phyloP scores from a whole-genome alignment of 2,329 filamentous ascomycete species.

The Xylaria sp. region DNA sequence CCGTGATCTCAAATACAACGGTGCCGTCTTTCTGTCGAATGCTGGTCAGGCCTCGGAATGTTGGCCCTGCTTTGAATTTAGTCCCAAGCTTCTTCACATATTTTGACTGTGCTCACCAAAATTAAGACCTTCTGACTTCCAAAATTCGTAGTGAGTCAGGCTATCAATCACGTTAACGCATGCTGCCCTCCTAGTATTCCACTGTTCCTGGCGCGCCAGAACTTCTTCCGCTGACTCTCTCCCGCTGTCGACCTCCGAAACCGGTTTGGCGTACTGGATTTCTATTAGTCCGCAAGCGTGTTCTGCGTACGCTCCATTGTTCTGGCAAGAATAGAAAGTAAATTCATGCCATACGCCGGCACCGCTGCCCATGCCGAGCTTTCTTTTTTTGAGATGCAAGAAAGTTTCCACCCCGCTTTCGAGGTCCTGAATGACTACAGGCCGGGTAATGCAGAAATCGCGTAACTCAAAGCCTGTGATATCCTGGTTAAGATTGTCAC shows the following conservation, averaged over 20 bases:
- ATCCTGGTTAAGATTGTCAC: constrained; percentile 15
- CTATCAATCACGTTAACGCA: constrained; percentile 9
- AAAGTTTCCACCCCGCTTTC: constrained; percentile 10
- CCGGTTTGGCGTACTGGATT: constrained; percentile 12
- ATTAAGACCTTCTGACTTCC: constrained; percentile 17
- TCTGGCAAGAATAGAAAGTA: constrained; percentile 18
- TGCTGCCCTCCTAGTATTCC: constrained; percentile 4
- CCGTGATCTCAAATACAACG: constrained; percentile 14
- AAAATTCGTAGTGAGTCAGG: constrained; percentile 13
- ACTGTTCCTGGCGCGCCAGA: constrained; percentile 12
- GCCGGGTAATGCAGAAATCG: constrained; percentile 23
- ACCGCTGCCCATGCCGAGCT: constrained; percentile 22
- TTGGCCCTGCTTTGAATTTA: constrained; percentile 16
- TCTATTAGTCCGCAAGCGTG: constrained; percentile 20
- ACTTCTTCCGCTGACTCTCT: constrained; percentile 15
- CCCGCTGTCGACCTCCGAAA: constrained; percentile 19
- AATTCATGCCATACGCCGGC: constrained; percentile 20
- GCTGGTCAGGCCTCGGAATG: constrained; percentile 16
- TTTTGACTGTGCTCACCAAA: constrained; percentile 6
- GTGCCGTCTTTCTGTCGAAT: constrained; percentile 12
- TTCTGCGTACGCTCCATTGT: constrained; percentile 8
- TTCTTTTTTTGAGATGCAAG: constrained; percentile 19
- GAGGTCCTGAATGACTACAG: constrained; percentile 8
- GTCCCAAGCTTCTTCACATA: neutral
- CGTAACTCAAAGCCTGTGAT: constrained; percentile 16